Conservation (phyloP, 2,329 filamentous ascomycete genomes). For the Alternaria novae-zelandiae region DNA sequence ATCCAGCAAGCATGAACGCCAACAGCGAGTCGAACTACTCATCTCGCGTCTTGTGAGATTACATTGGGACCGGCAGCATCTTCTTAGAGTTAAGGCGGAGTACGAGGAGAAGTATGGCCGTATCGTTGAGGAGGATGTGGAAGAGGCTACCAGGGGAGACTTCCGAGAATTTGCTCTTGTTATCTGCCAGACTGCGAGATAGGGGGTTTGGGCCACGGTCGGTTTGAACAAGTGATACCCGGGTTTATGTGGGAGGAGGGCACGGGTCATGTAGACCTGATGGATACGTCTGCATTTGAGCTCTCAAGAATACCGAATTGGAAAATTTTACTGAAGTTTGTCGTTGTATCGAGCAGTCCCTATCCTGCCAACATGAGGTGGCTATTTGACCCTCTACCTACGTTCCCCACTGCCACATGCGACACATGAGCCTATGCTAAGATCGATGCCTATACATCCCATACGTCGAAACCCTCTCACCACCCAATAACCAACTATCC, state of each 20-base stretch:
- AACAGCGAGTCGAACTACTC: conserved; percentile 80
- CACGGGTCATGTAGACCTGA: neutral
- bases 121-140: conserved; percentile 78
- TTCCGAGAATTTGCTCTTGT: conserved; percentile 79
- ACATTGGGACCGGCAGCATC: conserved; percentile 89
- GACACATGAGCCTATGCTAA: neutral
- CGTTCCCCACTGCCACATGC: neutral
- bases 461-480: neutral
- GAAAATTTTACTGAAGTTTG: neutral
- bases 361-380: neutral
- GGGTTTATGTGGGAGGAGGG: neutral
- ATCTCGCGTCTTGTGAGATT: conserved; percentile 86
- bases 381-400: neutral
- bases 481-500: conserved; percentile 1
- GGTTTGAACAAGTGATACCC: neutral
- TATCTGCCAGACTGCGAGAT: conserved; percentile 53
- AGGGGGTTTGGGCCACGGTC: neutral
- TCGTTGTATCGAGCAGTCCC: neutral
- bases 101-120: conserved; percentile 79
- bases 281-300: neutral
- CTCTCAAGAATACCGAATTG: neutral
- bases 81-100: conserved; percentile 78
- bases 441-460: neutral
- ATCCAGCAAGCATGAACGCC: conserved; percentile 47
- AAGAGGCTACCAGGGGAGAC: conserved; percentile 76